phyloP scores from a whole-genome alignment of 2,329 filamentous ascomycete genomes.

The Pleoardoris graminearum region DNA sequence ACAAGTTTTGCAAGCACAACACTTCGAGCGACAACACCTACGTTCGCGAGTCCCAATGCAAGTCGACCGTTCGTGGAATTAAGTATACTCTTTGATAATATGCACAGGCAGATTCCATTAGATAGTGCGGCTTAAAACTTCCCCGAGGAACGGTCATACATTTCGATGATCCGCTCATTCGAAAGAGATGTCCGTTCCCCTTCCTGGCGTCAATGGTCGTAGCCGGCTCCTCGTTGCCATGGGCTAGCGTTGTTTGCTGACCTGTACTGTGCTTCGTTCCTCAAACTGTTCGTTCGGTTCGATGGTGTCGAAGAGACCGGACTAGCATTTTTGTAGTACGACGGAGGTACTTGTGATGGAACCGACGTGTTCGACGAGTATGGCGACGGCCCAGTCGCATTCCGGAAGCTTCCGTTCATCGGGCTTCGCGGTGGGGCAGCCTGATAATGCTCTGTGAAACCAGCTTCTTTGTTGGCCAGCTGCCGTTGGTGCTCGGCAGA shows the following conservation, averaged over 20 bases:
- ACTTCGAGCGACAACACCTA: slow-evolving; percentile 21
- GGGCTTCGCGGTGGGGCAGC: slow-evolving; percentile 53
- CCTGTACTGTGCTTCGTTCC: slow-evolving; percentile 44
- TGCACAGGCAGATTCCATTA: slow-evolving; percentile 31
- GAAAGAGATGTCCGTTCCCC: slow-evolving; percentile 36
- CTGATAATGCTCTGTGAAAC: slow-evolving; percentile 48
- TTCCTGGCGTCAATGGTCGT: slow-evolving; percentile 58
- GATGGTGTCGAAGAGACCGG: slow-evolving; percentile 31
- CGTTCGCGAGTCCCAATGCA: slow-evolving; percentile 28
- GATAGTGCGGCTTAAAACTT: slow-evolving; percentile 25
- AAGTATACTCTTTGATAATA: slow-evolving; percentile 28
- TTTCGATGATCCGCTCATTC: slow-evolving; percentile 41
- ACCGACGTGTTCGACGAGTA: slow-evolving; percentile 47
- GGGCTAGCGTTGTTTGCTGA: slow-evolving; percentile 61
- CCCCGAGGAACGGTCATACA: slow-evolving; percentile 39
- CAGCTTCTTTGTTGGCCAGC: slow-evolving; percentile 38
- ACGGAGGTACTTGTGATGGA: slow-evolving; percentile 37
- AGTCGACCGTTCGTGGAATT: slow-evolving; percentile 27
- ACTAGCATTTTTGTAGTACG: slow-evolving; percentile 45
- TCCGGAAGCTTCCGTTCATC: slow-evolving; percentile 29
- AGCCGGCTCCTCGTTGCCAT: slow-evolving; percentile 68
- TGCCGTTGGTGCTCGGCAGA: slow-evolving; percentile 46
- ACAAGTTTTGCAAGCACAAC: not conserved
- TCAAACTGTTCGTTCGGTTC: slow-evolving; percentile 31
- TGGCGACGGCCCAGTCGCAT: slow-evolving; percentile 44